These are phyloP conservation scores for Teratosphaeria pseudoeucalypti DNA, from an alignment of 2,329 filamentous ascomycete species.

Conservation along the genomic window DNA sequence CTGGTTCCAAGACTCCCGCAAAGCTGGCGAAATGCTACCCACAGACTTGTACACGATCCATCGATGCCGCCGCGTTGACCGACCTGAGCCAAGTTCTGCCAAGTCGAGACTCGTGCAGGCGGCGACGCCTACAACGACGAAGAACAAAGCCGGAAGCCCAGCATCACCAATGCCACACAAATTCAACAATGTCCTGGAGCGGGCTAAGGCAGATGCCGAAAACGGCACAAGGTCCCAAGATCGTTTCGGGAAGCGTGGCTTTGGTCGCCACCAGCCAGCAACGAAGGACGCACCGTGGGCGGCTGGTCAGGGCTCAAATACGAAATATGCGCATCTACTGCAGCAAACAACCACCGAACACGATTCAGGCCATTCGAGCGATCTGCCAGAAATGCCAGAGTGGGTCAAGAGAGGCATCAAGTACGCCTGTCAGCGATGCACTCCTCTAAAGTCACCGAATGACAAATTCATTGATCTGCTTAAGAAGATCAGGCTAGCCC, in stretches of 20 bases:
- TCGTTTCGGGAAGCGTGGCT: conserved; percentile 18
- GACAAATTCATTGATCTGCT: conserved; percentile 63
- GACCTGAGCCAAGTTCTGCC: not conserved
- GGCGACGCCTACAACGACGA: conserved; percentile 2
- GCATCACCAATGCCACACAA: not conserved
- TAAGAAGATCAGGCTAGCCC: conserved; percentile 60
- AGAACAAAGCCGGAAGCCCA: not conserved
- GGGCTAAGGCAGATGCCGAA: conserved; percentile 38
- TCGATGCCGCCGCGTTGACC: conserved; percentile 34
- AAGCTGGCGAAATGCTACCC: conserved; percentile 33
- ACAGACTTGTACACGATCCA: conserved; percentile 43
- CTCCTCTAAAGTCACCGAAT: conserved; percentile 62
- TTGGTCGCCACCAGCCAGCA: conserved; percentile 7
- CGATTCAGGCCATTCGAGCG: conserved; percentile 39
- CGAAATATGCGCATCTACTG: conserved; percentile 38
- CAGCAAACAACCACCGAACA: conserved; percentile 71
- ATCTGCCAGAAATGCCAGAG: conserved; percentile 57
- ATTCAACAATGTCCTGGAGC: conserved; percentile 36
- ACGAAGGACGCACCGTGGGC: conserved; percentile 14
- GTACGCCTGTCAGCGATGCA: conserved; percentile 74
- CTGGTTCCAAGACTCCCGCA: conserved; percentile 44
- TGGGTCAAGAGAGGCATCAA: conserved; percentile 54
- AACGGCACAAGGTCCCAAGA: conserved; percentile 5
- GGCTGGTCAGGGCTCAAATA: conserved; percentile 21
- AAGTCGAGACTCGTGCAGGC: not conserved